phyloP scores from a whole-genome alignment of 2,329 filamentous ascomycete genomes.

The Graphiopsis chlorocephala region DNA sequence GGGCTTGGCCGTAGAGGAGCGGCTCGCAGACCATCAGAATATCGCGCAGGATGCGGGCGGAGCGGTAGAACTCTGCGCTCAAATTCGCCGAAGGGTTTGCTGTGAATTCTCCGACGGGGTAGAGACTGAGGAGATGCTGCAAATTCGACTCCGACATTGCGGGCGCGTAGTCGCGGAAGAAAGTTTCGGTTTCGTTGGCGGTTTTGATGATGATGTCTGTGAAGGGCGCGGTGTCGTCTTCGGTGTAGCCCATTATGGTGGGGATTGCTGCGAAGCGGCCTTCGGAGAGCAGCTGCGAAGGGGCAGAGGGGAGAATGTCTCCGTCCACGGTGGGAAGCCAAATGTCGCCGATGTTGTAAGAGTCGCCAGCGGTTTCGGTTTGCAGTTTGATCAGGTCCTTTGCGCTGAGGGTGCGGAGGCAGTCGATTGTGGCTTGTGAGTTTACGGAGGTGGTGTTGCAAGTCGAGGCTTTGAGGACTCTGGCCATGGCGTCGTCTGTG shows the following conservation, averaged over 20 bases:
- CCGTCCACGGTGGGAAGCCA: constrained; percentile 52
- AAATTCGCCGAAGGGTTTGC: constrained; percentile 38
- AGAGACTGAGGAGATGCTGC: constrained; percentile 32
- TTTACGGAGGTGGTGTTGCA: constrained; percentile 44
- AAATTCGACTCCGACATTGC: constrained; percentile 32
- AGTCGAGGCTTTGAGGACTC: constrained; percentile 42
- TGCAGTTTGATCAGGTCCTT: constrained; percentile 45
- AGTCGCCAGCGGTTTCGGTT: constrained; percentile 39
- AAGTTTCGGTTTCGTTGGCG: constrained; percentile 33
- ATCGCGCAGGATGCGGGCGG: constrained; percentile 51
- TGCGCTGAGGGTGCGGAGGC: constrained; percentile 46
- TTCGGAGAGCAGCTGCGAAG: constrained; percentile 39
- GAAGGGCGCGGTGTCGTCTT: constrained; percentile 42
- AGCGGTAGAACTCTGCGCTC: constrained; percentile 50
- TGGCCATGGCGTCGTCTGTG: constrained; percentile 47
- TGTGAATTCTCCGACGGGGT: constrained; percentile 44
- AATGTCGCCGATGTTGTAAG: constrained; percentile 46
- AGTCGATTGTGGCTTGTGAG: constrained; percentile 45
- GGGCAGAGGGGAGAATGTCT: constrained; percentile 45
- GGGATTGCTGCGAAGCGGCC: constrained; percentile 42
- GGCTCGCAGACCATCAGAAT: constrained; percentile 52
- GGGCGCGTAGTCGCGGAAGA: constrained; percentile 42
- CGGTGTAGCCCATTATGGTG: constrained; percentile 43
- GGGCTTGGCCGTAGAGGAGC: constrained; percentile 41
- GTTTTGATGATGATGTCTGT: constrained; percentile 36